These are phyloP conservation scores for Vicia faba DNA, from an alignment of 306 rosid genomes.

Conservation along the genomic window DNA sequence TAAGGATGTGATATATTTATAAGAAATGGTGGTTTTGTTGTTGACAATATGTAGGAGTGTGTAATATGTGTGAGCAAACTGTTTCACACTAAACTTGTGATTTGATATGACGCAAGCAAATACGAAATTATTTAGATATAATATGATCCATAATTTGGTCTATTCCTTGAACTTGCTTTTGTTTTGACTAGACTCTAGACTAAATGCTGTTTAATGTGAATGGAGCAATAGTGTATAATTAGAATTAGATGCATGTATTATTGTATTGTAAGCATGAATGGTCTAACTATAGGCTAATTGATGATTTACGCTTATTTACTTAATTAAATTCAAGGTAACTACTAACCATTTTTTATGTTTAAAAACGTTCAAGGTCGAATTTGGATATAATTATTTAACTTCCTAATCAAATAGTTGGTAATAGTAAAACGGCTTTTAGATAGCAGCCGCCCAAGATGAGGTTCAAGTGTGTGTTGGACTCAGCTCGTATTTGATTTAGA, in stretches of 20 bases:
- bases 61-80: slow-evolving; percentile 13
- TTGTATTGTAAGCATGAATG: background rate
- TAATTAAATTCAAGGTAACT: slow-evolving; percentile 1
- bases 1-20: slow-evolving; percentile 41
- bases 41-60: slow-evolving; percentile 38
- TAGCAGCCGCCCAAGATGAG: slow-evolving; percentile 25
- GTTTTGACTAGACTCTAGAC: slow-evolving; percentile 11
- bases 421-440: slow-evolving; percentile 39
- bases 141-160: background rate
- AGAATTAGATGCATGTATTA: background rate
- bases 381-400: slow-evolving; percentile 5
- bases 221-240: background rate
- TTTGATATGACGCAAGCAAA: slow-evolving; percentile 34
- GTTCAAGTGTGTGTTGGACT: slow-evolving; percentile 13
- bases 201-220: slow-evolving; percentile 28
- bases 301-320: background rate
- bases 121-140: slow-evolving; percentile 1
- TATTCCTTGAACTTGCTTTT: slow-evolving; percentile 2
- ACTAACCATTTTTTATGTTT: background rate
- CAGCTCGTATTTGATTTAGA: slow-evolving; percentile 30
- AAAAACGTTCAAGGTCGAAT: background rate
- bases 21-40: slow-evolving; percentile 31
- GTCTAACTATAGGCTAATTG: background rate
- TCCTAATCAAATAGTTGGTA: background rate
- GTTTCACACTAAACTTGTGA: slow-evolving; percentile 33